phyloP scores from a whole-genome alignment of 116 monocot genomes.

The Cymodocea nodosa region DNA sequence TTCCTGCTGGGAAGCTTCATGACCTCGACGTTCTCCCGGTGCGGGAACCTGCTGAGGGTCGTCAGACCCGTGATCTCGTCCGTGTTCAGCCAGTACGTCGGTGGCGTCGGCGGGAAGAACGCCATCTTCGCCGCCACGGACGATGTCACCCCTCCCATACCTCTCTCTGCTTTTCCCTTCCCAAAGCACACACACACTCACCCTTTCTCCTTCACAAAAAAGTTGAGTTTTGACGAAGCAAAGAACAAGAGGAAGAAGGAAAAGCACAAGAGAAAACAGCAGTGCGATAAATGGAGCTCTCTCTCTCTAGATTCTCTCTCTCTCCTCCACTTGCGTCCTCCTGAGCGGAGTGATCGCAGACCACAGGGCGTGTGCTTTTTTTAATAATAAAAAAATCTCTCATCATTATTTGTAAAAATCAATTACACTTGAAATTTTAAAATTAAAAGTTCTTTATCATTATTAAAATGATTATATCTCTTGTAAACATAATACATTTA shows the following conservation, averaged over 20 bases:
- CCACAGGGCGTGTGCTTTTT: no score
- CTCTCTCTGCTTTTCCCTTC: background rate
- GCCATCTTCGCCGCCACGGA: slow-evolving; percentile 72
- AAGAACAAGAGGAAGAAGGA: background rate
- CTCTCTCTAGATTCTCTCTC: background rate
- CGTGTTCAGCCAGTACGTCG: slow-evolving; percentile 38
- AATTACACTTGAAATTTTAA: no score
- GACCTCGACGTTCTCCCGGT: slow-evolving; percentile 63
- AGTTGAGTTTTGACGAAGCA: background rate
- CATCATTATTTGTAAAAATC: no score
- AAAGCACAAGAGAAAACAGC: background rate
- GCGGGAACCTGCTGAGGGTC: slow-evolving; percentile 37
- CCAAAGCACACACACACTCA: background rate
- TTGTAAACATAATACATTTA: no score
- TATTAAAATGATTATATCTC: no score
- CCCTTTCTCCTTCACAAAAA: no score
- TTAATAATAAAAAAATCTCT: no score
- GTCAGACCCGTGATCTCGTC: slow-evolving; percentile 26
- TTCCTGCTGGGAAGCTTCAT: slow-evolving; percentile 32
- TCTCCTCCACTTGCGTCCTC: background rate
- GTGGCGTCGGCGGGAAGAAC: slow-evolving; percentile 71
- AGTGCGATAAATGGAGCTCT: slow-evolving; percentile 2
- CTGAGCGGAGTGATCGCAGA: no score
- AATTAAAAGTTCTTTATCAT: no score
- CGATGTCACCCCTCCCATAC: slow-evolving; percentile 76